Percentiles rank a stretch among this genome's conserved stretches.
These are phyloP conservation scores for Aspergillus indologenus DNA, from an alignment of 495 filamentous ascomycete species.

Conservation along the genomic window DNA sequence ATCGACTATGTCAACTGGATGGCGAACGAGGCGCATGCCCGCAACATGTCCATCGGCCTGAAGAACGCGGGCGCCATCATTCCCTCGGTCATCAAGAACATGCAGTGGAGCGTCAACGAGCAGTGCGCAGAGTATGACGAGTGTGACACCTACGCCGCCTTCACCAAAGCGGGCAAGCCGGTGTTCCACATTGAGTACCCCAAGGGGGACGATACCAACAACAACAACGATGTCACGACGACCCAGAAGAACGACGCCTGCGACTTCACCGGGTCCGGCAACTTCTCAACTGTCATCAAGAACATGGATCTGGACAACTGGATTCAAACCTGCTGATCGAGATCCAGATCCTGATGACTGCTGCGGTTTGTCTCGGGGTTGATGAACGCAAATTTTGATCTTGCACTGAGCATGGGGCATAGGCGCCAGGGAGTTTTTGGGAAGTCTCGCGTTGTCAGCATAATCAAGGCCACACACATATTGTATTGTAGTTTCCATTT, in stretches of 20 bases:
- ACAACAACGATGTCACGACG: conserved; percentile 31
- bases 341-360: not conserved
- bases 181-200: conserved; percentile 76
- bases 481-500: not conserved
- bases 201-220: conserved; percentile 39
- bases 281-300: conserved; percentile 65
- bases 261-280: conserved; percentile 30
- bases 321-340: conserved; percentile 46
- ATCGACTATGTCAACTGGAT: conserved; percentile 60
- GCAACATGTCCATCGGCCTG: conserved; percentile 55
- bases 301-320: conserved; percentile 59
- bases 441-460: not conserved
- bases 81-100: conserved; percentile 47
- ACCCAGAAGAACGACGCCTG: conserved; percentile 34
- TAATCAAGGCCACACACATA: not conserved
- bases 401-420: conserved; percentile 3
- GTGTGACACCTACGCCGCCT: conserved; percentile 55
- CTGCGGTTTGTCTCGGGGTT: not conserved
- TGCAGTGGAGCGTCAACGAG: conserved; percentile 71
- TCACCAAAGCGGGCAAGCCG: conserved; percentile 58
- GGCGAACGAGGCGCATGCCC: conserved; percentile 46
- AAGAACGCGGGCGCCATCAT: conserved; percentile 67
- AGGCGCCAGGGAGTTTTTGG: conserved; percentile 3
- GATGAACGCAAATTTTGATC: conserved; percentile 1
- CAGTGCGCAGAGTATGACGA: conserved; percentile 62